Evolutionary conservation across 345 rosid species (phyloP).

Genomic region (Hevea brasiliensis): DNA sequence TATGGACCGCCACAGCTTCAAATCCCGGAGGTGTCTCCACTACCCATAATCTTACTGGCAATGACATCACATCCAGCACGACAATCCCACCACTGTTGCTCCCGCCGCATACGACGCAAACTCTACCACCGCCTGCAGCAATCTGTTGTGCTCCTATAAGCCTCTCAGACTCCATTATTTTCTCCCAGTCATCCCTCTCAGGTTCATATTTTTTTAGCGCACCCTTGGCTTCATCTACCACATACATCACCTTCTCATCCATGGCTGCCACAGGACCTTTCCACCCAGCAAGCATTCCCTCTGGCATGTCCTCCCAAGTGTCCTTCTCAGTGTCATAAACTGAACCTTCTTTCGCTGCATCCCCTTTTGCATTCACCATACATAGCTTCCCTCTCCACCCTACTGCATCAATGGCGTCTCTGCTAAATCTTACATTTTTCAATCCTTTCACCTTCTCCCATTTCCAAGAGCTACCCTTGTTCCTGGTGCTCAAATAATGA

Average conservation of each 20-base stretch:
- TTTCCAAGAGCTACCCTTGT: conserved; percentile 10
- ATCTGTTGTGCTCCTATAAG: conserved; percentile 44
- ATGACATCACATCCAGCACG: conserved; percentile 40
- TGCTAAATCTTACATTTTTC: conserved; percentile 41
- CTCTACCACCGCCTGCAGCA: conserved; percentile 43
- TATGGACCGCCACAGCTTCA: conserved; percentile 36
- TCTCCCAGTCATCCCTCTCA: conserved; percentile 40
- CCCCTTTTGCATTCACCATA: conserved; percentile 50
- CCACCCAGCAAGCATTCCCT: conserved; percentile 54
- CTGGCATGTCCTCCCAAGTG: conserved; percentile 44
- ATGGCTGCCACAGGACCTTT: conserved; percentile 52
- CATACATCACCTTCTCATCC: conserved; percentile 47
- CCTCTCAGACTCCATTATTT: conserved; percentile 20
- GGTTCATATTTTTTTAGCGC: conserved; percentile 36
- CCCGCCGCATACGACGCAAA: conserved; percentile 34
- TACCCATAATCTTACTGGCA: conserved; percentile 26
- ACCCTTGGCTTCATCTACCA: conserved; percentile 42
- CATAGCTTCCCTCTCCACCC: conserved; percentile 54
- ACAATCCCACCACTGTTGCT: conserved; percentile 19
- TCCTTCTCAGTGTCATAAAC: conserved; percentile 36
- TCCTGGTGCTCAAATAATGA: too few species aligned
- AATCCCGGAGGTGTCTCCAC: conserved; percentile 37
- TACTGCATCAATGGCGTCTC: conserved; percentile 53
- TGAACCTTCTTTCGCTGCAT: conserved; percentile 38
- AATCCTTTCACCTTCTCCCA: conserved; percentile 39